Evolutionary conservation across 148 eudicot species (phyloP).

Genomic region (Chenopodium suecicum): DNA sequence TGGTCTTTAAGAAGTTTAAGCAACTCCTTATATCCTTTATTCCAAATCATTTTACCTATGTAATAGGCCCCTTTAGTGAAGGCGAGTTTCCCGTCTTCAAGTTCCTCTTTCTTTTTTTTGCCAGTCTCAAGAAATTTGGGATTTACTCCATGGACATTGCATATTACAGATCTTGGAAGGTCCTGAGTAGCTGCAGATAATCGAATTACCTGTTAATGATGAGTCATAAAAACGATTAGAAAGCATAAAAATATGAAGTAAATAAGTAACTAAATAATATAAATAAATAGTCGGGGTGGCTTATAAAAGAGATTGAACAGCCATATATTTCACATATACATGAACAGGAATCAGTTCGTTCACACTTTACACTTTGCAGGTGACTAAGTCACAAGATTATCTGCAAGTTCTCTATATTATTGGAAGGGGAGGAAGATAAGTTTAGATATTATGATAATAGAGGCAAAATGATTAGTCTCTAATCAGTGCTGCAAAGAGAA

Average conservation of each 20-base stretch:
- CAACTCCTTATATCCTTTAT: slow-evolving; percentile 88
- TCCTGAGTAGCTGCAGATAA: slow-evolving; percentile 96
- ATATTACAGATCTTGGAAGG: slow-evolving; percentile 79
- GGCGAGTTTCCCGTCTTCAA: slow-evolving; percentile 38
- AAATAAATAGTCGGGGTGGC: neutral
- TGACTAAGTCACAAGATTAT: neutral
- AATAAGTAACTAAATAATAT: no score
- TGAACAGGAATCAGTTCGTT: neutral
- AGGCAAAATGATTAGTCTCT: neutral
- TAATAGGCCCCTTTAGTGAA: slow-evolving; percentile 84
- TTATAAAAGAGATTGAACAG: neutral
- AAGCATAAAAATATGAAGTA: neutral
- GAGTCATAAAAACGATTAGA: slow-evolving; percentile 10
- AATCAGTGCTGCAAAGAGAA: neutral
- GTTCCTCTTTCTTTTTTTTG: slow-evolving; percentile 68
- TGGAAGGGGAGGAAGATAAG: neutral
- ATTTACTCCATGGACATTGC: slow-evolving; percentile 98
- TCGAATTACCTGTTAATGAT: slow-evolving; percentile 77
- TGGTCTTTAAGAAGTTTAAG: slow-evolving; percentile 70
- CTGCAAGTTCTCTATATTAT: neutral
- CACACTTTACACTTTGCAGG: neutral
- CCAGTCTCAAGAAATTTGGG: slow-evolving; percentile 93
- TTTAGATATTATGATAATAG: neutral
- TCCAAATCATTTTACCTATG: slow-evolving; percentile 97
- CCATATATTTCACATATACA: neutral